Percentiles rank a stretch among this genome's conserved stretches.
Conservation (phyloP, 345 rosid genomes). For the Corchorus capsularis region DNA sequence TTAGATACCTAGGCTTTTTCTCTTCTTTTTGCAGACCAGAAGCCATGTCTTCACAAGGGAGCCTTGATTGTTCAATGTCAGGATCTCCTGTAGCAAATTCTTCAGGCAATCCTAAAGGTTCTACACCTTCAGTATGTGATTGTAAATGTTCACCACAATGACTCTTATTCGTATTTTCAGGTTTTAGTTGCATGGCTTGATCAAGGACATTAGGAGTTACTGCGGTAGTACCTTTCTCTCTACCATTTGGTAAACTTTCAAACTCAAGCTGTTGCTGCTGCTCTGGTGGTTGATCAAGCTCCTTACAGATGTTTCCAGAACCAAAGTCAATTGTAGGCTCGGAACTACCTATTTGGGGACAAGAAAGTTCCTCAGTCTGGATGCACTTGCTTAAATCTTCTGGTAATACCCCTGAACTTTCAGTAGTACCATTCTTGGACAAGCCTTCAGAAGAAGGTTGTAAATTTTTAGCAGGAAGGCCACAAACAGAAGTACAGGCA, state of each 20-base stretch:
- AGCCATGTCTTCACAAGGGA: conserved; percentile 19
- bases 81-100: conserved; percentile 19
- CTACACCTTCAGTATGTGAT: conserved; percentile 19
- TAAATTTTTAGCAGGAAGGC: conserved; percentile 29
- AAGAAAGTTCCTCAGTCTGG: background rate
- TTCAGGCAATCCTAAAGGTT: conserved; percentile 25
- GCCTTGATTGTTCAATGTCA: conserved; percentile 19
- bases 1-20: conserved; percentile 19
- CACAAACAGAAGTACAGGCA: conserved; percentile 18
- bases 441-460: conserved; percentile 21
- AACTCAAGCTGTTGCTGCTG: conserved; percentile 1
- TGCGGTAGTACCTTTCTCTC: background rate
- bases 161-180: conserved; percentile 9
- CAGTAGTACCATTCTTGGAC: conserved; percentile 11
- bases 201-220: background rate
- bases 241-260: conserved; percentile 8
- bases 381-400: conserved; percentile 14
- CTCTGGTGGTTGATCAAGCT: conserved; percentile 9
- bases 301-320: conserved; percentile 20
- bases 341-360: background rate
- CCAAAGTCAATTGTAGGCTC: conserved; percentile 9
- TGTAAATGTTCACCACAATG: conserved; percentile 15
- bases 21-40: conserved; percentile 20
- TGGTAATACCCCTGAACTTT: background rate
- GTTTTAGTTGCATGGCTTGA: conserved; percentile 21